A percentile compares a stretch with the other conserved stretches of the same genome.
Conservation (phyloP, 108 stramenopile species). For the Fragilariopsis cylindrus region DNA sequence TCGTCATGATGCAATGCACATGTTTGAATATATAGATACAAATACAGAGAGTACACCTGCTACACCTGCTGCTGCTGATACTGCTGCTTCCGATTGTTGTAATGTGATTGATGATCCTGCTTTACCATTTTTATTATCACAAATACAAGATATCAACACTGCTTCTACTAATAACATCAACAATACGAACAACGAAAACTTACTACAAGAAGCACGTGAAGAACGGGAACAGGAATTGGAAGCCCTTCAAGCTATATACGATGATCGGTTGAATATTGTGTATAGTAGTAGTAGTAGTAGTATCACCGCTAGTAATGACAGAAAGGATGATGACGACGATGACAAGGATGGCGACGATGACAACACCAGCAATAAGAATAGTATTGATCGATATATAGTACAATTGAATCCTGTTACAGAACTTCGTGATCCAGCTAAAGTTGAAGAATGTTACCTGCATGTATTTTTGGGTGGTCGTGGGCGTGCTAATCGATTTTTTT, state of each 20-base stretch:
- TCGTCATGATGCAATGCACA: constrained; percentile 28
- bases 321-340: background rate
- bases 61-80: no score
- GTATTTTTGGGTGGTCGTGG: constrained; percentile 27
- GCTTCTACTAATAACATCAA: background rate
- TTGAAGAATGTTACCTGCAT: constrained; percentile 56
- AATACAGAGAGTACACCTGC: background rate
- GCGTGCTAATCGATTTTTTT: constrained; percentile 27
- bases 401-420: constrained; percentile 31
- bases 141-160: background rate
- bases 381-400: constrained; percentile 39
- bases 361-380: background rate
- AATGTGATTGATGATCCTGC: constrained; percentile 24
- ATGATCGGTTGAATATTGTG: constrained; percentile 44
- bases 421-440: constrained; percentile 43
- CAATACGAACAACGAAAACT: constrained; percentile 6
- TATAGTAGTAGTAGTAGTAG: background rate
- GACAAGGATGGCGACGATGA: background rate
- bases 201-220: constrained; percentile 43
- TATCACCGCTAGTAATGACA: background rate
- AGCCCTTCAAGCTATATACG: constrained; percentile 72
- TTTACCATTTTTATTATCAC: constrained; percentile 3
- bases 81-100: no score
- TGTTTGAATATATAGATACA: constrained; percentile 27
- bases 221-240: constrained; percentile 68